Evolutionary conservation across 2,329 filamentous ascomycete genomes (phyloP).

Genomic region (Venturia effusa): DNA sequence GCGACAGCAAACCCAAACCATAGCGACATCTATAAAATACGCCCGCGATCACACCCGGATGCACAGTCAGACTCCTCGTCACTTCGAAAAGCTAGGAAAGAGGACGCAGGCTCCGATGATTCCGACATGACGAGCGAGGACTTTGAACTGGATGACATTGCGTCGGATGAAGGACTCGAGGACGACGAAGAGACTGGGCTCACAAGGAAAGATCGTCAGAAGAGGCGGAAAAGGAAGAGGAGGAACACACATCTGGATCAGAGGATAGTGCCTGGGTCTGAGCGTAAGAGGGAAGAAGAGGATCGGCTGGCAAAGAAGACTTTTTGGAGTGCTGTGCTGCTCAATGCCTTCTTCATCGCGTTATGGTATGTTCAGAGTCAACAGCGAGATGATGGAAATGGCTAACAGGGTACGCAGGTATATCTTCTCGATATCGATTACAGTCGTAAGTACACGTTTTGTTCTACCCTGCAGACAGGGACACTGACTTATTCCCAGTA

Average conservation of each 20-base stretch:
- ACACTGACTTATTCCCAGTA: slow-evolving; percentile 46
- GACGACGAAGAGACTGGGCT: slow-evolving; percentile 88
- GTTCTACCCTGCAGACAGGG: not conserved
- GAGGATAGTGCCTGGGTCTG: slow-evolving; percentile 41
- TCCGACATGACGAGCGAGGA: slow-evolving; percentile 34
- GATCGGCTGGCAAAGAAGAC: slow-evolving; percentile 65
- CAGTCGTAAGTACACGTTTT: slow-evolving; percentile 53
- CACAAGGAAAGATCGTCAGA: slow-evolving; percentile 59
- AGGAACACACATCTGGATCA: slow-evolving; percentile 64
- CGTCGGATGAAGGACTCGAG: slow-evolving; percentile 59
- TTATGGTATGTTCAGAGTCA: slow-evolving; percentile 56
- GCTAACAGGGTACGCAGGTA: slow-evolving; percentile 21
- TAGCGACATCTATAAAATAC: not conserved
- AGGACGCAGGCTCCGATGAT: slow-evolving; percentile 20
- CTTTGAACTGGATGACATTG: slow-evolving; percentile 46
- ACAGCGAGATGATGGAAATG: not conserved
- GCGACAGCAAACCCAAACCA: slow-evolving; percentile 4
- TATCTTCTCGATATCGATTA: slow-evolving; percentile 85
- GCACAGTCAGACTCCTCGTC: not conserved
- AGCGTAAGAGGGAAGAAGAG: slow-evolving; percentile 55
- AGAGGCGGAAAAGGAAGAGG: slow-evolving; percentile 55
- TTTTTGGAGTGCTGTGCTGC: slow-evolving; percentile 55
- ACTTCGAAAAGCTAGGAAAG: slow-evolving; percentile 21
- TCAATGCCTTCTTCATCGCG: slow-evolving; percentile 73
- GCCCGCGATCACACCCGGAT: not conserved